These are phyloP conservation scores for Alternaria sp. DNA, from an alignment of 2,329 filamentous ascomycete species.

Conservation along the genomic window DNA sequence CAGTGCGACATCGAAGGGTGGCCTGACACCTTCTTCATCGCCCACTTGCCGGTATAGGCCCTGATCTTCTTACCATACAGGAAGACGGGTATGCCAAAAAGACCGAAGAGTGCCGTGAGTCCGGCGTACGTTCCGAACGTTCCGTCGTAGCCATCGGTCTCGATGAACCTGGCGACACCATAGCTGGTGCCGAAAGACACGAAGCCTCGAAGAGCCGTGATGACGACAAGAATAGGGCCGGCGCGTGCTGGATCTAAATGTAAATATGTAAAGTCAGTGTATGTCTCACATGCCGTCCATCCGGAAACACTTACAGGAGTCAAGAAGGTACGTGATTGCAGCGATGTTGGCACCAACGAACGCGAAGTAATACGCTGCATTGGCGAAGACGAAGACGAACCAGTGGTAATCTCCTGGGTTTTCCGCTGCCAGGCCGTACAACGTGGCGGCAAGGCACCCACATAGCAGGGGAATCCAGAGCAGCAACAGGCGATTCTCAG, in stretches of 20 bases:
- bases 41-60: constrained; percentile 37
- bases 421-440: constrained; percentile 33
- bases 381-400: constrained; percentile 43
- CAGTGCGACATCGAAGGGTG: constrained; percentile 18
- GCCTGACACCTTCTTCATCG: constrained; percentile 19
- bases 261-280: not conserved
- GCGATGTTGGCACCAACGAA: constrained; percentile 55
- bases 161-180: constrained; percentile 45
- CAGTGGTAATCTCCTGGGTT: constrained; percentile 47
- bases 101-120: constrained; percentile 36
- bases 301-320: constrained; percentile 37
- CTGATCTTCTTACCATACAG: constrained; percentile 42
- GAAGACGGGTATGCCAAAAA: constrained; percentile 38
- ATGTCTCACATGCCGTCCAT: not conserved
- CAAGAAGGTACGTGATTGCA: constrained; percentile 54
- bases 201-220: constrained; percentile 55
- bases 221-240: constrained; percentile 53
- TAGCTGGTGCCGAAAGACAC: constrained; percentile 55
- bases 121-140: constrained; percentile 41
- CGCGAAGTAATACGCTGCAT: constrained; percentile 43
- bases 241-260: constrained; percentile 46
- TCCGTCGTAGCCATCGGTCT: constrained; percentile 40
- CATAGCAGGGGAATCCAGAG: constrained; percentile 49
- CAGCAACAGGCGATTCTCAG: constrained; percentile 50
- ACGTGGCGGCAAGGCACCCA: constrained; percentile 26